Evolutionary conservation across 129 eudicot genomes (phyloP).

Genomic region (Lonicera japonica): DNA sequence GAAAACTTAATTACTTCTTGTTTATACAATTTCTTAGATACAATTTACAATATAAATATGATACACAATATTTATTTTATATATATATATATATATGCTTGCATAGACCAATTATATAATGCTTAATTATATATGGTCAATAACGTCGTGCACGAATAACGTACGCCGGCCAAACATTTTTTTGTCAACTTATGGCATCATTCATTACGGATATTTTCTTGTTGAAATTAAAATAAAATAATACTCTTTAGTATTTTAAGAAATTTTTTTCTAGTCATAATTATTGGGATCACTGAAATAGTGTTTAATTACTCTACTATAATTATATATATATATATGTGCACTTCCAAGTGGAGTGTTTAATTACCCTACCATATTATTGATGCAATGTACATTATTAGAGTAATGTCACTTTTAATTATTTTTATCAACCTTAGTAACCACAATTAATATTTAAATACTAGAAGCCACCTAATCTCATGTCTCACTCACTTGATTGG

Average conservation of each 20-base stretch:
- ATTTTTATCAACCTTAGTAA: neutral
- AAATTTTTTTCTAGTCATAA: neutral
- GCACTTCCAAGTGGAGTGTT: neutral
- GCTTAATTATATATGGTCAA: too few species aligned
- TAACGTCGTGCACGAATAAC: neutral
- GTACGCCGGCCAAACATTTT: neutral
- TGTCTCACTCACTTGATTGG: slow-evolving; percentile 4
- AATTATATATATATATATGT: too few species aligned
- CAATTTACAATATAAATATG: too few species aligned
- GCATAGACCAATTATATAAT: too few species aligned
- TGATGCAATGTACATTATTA: neutral
- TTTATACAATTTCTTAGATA: too few species aligned
- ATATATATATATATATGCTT: too few species aligned
- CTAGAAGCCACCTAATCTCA: slow-evolving; percentile 13
- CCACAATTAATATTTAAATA: neutral
- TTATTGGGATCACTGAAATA: neutral
- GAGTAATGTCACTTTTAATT: neutral
- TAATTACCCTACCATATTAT: neutral
- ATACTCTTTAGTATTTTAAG: neutral
- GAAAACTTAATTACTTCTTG: too few species aligned
- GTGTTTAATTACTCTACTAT: slow-evolving; percentile 1
- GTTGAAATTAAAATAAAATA: neutral
- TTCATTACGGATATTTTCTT: neutral
- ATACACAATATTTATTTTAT: too few species aligned
- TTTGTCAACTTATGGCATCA: neutral